Evolutionary conservation across 352 stramenopile genomes (phyloP), one percentile per base, ranked within the genome.

Genomic region (Globisporangium megalacanthum): DNA sequence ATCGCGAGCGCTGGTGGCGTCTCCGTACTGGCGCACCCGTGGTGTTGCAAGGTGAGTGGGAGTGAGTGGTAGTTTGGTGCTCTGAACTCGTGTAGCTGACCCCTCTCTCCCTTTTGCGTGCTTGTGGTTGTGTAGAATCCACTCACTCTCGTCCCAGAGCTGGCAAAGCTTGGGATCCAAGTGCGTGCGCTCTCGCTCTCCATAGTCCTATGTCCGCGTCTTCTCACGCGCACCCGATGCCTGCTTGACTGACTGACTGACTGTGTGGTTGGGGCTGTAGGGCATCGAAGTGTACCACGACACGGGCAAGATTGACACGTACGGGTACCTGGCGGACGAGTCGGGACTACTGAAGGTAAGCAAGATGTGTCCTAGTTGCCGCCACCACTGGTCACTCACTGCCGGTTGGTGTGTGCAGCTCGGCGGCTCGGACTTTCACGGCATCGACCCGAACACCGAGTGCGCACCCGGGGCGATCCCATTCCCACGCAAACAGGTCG

Each of bases 201-300:
- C 4, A 8, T 31, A 10, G 0, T 49, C 15, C 33, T 13, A 3
- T 46, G 49, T 14, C 17, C 35, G 22, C 9, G 19, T 15, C 37
- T 47, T 29, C 25, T 29, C 25, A 29, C 25, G 25, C 25, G 25
- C 25, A 29, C 25, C 25, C 25, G 25, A 29, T 5, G 35, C 35
- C 35, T 39, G 35, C 35, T n/a, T 10, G 13, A 14, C n/a, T 13
- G 41, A 13, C 41, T 60, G 2, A 42, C 46, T 47, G 41, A 20
- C 22, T 6, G 48, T 22, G 22, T 37, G 42, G 39, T 5, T 45
- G 39, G 14, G 1, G 9, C n/a, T 20, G 9, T 57, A 94, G 78
- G 84, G 84, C 35, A 64, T 94, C 15, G 84, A 94, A 46, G 84
- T 94, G 25, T 94, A 88, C 54, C 81, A 92, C 55, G 83, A 92